These are phyloP conservation scores for Vitis rupestris DNA, from an alignment of 164 flowering plant species.

Conservation along the genomic window DNA sequence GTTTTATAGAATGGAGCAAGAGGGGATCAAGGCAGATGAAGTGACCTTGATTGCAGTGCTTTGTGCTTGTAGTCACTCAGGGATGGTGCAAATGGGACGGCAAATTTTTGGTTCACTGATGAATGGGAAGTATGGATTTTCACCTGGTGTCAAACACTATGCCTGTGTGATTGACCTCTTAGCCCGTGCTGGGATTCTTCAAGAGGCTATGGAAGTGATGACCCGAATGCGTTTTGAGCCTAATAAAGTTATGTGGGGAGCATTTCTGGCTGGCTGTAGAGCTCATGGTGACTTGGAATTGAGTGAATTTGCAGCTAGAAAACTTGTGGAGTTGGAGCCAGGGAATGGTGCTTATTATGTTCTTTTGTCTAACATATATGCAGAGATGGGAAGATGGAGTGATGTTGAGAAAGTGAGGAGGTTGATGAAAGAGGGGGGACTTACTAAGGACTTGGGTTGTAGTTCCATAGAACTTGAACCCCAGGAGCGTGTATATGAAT, in stretches of 20 bases:
- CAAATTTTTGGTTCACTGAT: constrained; percentile 32
- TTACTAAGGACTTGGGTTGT: constrained; percentile 42
- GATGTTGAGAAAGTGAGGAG: constrained; percentile 36
- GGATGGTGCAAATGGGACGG: constrained; percentile 40
- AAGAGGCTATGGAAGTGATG: constrained; percentile 42
- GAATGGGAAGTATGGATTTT: constrained; percentile 39
- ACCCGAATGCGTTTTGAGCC: constrained; percentile 50
- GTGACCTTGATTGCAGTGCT: constrained; percentile 42
- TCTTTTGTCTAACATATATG: constrained; percentile 47
- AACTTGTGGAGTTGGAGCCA: constrained; percentile 50
- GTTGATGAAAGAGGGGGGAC: constrained; percentile 47
- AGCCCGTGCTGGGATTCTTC: constrained; percentile 38
- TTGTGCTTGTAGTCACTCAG: constrained; percentile 51
- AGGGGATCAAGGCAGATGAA: constrained; percentile 40
- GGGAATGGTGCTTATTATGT: constrained; percentile 39
- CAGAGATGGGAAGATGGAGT: constrained; percentile 50
- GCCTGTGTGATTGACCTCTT: constrained; percentile 53
- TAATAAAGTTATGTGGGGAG: constrained; percentile 50
- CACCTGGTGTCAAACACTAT: constrained; percentile 43
- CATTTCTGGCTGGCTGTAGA: constrained; percentile 42
- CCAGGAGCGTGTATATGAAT: constrained; percentile 8
- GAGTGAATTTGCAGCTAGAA: constrained; percentile 49
- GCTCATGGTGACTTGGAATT: constrained; percentile 37
- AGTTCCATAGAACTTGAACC: constrained; percentile 34
- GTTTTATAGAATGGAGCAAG: constrained; percentile 42